Conservation (phyloP, 1,284 basidiomycete species). For the Cutaneotrichosporon daszewskae region DNA sequence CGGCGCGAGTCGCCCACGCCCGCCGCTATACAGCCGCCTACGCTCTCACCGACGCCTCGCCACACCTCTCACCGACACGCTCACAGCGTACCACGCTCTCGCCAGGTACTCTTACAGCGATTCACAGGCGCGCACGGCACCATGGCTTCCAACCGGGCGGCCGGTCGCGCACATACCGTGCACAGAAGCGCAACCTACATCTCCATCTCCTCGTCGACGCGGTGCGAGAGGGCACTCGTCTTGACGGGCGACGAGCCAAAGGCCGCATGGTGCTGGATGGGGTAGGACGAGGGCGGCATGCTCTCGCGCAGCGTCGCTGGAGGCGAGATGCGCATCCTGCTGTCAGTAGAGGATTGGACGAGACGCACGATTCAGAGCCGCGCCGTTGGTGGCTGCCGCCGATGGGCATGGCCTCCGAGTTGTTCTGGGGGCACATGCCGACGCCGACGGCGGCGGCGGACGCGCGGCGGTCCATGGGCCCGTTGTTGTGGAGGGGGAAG, state of each 20-base stretch:
- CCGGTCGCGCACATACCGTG: too few species aligned
- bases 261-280: constrained; percentile 36
- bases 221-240: constrained; percentile 36
- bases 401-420: constrained; percentile 36
- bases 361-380: constrained; percentile 35
- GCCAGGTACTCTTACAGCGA: too few species aligned
- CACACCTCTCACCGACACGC: too few species aligned
- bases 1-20: too few species aligned
- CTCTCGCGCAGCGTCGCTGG: constrained; percentile 35
- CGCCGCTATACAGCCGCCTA: too few species aligned
- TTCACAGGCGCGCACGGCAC: too few species aligned
- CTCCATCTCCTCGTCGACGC: constrained; percentile 39
- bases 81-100: too few species aligned
- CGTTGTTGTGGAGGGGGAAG: constrained; percentile 4
- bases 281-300: constrained; percentile 34
- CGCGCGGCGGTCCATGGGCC: constrained; percentile 7
- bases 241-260: constrained; percentile 44
- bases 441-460: constrained; percentile 30
- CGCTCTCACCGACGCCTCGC: too few species aligned
- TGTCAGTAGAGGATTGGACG: constrained; percentile 4
- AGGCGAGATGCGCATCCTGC: constrained; percentile 35
- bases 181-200: neutral
- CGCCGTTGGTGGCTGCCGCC: constrained; percentile 26
- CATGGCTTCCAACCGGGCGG: too few species aligned
- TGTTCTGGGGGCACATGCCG: constrained; percentile 39